Evolutionary conservation across 2,329 filamentous ascomycete species (phyloP).

Genomic region (Grosmannia serpens): DNA sequence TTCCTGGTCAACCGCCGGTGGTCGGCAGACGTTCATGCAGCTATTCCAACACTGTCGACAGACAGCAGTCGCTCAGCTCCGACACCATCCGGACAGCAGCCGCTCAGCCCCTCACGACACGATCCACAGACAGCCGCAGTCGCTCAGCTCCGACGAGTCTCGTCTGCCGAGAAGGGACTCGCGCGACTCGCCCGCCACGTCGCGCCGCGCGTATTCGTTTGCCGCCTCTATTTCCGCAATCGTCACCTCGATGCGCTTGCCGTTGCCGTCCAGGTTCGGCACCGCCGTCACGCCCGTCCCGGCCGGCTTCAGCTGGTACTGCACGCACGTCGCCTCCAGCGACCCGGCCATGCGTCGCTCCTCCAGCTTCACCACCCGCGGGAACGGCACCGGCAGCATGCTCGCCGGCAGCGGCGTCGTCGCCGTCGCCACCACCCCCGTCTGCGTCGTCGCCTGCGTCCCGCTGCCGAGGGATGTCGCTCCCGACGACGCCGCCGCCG

Average conservation of each 20-base stretch:
- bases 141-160: constrained; percentile 27
- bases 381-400: constrained; percentile 24
- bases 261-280: constrained; percentile 24
- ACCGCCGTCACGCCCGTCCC: constrained; percentile 20
- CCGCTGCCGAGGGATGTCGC: background rate
- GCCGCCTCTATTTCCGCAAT: constrained; percentile 30
- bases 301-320: constrained; percentile 31
- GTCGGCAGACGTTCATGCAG: no score
- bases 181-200: no score
- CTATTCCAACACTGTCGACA: no score
- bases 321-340: constrained; percentile 31
- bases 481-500: background rate
- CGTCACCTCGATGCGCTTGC: constrained; percentile 28
- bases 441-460: constrained; percentile 5
- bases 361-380: constrained; percentile 39
- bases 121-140: constrained; percentile 45
- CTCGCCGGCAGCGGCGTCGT: background rate
- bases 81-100: no score
- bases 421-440: constrained; percentile 2
- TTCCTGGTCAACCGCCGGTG: no score
- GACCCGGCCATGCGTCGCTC: constrained; percentile 35
- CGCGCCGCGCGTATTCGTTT: background rate
- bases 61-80: no score
- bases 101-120: constrained; percentile 32
- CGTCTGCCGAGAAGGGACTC: constrained; percentile 7